phyloP scores from a whole-genome alignment of 805 yeast genomes.

The Kregervanrija delftensis region DNA sequence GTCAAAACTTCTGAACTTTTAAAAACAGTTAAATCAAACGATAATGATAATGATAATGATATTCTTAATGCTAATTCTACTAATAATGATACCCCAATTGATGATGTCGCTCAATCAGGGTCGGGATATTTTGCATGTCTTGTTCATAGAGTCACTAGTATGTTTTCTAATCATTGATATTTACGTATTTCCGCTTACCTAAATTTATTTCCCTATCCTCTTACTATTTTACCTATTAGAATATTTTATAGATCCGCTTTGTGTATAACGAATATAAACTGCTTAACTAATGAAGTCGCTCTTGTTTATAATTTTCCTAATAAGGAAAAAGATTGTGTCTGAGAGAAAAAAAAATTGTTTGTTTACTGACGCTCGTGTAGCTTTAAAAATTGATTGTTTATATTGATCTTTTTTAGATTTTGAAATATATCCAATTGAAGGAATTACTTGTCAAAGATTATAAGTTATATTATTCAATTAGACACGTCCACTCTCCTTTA shows the following conservation, averaged over 20 bases:
- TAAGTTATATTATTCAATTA: too few species aligned
- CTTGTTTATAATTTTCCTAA: constrained; percentile 6
- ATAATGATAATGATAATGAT: neutral
- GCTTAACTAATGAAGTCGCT: too few species aligned
- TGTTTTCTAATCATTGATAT: too few species aligned
- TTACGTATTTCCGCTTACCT: too few species aligned
- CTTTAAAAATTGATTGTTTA: neutral
- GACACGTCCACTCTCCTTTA: too few species aligned
- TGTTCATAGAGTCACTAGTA: too few species aligned
- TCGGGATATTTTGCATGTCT: neutral
- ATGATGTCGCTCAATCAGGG: too few species aligned
- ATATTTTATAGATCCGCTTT: too few species aligned
- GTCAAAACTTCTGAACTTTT: constrained; percentile 9
- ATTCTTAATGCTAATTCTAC: neutral
- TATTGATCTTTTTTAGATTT: neutral
- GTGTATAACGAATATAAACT: too few species aligned
- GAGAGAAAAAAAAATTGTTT: too few species aligned
- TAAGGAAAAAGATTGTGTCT: neutral
- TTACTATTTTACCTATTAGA: too few species aligned
- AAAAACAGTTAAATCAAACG: neutral
- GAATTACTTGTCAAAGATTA: neutral
- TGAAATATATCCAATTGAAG: neutral
- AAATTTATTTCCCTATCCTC: neutral
- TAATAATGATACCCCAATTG: neutral
- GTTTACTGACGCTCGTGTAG: too few species aligned